Base-by-base conservation (phyloP, 257 asterid genomes). In the Salvia splendens region DNA sequence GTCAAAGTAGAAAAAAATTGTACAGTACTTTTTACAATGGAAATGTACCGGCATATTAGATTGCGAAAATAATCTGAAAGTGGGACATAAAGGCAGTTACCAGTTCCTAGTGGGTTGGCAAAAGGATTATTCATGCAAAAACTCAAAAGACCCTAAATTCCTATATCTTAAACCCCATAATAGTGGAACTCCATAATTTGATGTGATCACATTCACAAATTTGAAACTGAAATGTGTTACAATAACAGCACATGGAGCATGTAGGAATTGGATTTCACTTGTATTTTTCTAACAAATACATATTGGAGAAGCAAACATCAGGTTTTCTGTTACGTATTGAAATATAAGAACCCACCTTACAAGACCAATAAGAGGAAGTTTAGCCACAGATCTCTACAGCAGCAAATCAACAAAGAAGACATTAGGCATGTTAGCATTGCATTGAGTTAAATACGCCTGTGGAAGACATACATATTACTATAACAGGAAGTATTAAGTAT, bases 331-430 rank as follows among this genome's bases (percentile, higher is more conserved):
- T 83, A 86, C 38, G 74, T 75, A 62, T 79, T 80, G 50, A 79
- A 84, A 35, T 80, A 84, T 42, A 84, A 72, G 54, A 75, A 79
- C 94, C 71, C 69, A 93, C 87, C 99, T 88, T 85, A 94, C 86
- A 70, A 91, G 95, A 75, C 99, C 99, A 80, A 94, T 78, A 54
- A 94, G 86, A 63, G 99, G 99, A 82, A 94, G 99, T 77, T 82
- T 87, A 69, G 85, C 91, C 84, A 91, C 99, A n/a, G 99, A 94
- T 74, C 96, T 85, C 99, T 94, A 73, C 85, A 81, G 77, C 79
- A 70, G 69, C 82, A 58, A 78, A 78, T 69, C 66, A 72, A 52
- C 68, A 67, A 48, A 76, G 15, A 8, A 68, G 73, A 53, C 65
- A 32, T 61, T 49, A 75, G 68, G 55, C 36, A 69, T 55, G 78